Conservation (phyloP, 352 stramenopile species). For the Nothophytophthora sp. region DNA sequence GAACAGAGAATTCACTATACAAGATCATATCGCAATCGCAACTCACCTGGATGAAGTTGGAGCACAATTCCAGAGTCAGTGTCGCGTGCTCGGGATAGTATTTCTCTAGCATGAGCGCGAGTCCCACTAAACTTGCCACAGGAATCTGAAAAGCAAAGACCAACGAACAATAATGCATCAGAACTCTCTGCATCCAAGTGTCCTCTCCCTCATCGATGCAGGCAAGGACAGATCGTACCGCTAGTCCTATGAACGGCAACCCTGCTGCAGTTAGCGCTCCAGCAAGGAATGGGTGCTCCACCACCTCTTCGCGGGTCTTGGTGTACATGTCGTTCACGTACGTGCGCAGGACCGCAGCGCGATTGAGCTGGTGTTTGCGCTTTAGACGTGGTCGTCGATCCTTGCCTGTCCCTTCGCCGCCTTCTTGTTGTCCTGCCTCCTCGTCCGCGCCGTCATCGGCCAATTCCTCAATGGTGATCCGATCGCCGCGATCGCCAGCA, state of each 20-base stretch:
- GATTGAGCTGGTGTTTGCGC: constrained; percentile 15
- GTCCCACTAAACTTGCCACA: constrained; percentile 63
- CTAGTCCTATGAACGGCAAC: constrained; percentile 78
- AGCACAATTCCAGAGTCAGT: constrained; percentile 64
- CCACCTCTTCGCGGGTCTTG: constrained; percentile 37
- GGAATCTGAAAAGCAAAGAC: constrained; percentile 45
- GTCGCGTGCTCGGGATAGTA: constrained; percentile 78
- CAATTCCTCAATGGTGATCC: constrained; percentile 78
- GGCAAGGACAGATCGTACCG: constrained; percentile 35
- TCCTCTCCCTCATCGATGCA: background rate
- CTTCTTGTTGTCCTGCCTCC: constrained; percentile 7
- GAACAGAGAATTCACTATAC: background rate
- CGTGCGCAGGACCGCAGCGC: constrained; percentile 39
- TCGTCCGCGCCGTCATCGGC: constrained; percentile 26
- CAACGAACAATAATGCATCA: background rate
- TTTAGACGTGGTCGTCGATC: background rate
- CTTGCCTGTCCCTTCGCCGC: constrained; percentile 1
- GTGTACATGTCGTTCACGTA: constrained; percentile 49
- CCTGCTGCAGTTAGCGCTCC: constrained; percentile 56
- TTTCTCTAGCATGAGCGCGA: constrained; percentile 76
- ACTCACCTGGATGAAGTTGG: constrained; percentile 73
- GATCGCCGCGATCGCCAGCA: constrained; percentile 38
- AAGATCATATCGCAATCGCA: background rate
- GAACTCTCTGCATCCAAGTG: too few relatives aligned
- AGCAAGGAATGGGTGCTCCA: constrained; percentile 61